Evolutionary conservation across 768 basidiomycete species (phyloP).

Genomic region (Lactarius hatsudake): DNA sequence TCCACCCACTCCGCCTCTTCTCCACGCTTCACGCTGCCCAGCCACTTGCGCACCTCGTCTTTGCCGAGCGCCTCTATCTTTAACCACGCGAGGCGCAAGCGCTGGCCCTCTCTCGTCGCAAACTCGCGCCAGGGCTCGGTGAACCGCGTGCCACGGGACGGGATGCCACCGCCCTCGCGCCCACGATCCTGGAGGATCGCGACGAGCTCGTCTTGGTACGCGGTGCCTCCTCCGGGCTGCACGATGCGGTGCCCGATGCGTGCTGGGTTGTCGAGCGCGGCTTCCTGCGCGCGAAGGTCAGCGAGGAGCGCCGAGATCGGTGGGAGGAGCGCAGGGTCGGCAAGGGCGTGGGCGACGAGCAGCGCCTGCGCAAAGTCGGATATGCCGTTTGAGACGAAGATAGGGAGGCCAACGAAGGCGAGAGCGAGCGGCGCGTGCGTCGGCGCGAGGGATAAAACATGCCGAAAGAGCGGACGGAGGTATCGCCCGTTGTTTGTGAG

Average conservation of each 20-base stretch:
- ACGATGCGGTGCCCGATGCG: constrained; percentile 47
- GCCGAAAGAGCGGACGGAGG: constrained; percentile 52
- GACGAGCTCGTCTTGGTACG: constrained; percentile 37
- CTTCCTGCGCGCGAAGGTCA: constrained; percentile 24
- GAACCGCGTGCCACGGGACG: constrained; percentile 42
- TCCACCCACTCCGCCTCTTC: constrained; percentile 44
- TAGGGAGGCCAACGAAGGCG: constrained; percentile 53
- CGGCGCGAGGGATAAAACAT: constrained; percentile 51
- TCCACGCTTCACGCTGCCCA: constrained; percentile 40
- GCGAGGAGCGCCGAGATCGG: constrained; percentile 36
- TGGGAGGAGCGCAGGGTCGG: constrained; percentile 42
- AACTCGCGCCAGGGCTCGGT: constrained; percentile 43
- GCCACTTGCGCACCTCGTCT: constrained; percentile 39
- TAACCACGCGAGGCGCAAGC: constrained; percentile 45
- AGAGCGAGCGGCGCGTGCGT: constrained; percentile 49
- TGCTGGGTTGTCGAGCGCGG: constrained; percentile 46
- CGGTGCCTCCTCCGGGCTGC: constrained; percentile 36
- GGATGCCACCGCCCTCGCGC: constrained; percentile 31
- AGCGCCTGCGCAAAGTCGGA: constrained; percentile 51
- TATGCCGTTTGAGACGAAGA: constrained; percentile 46
- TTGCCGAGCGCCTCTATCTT: constrained; percentile 43
- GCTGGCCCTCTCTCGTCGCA: constrained; percentile 34
- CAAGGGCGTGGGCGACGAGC: constrained; percentile 45
- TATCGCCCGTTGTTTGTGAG: constrained; percentile 53
- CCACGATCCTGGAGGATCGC: constrained; percentile 31